A percentile compares a stretch with the other conserved stretches of the same genome.
These are phyloP conservation scores for Debaryomyces sp. DNA, from an alignment of 1,139 yeast genomes.

Conservation along the genomic window DNA sequence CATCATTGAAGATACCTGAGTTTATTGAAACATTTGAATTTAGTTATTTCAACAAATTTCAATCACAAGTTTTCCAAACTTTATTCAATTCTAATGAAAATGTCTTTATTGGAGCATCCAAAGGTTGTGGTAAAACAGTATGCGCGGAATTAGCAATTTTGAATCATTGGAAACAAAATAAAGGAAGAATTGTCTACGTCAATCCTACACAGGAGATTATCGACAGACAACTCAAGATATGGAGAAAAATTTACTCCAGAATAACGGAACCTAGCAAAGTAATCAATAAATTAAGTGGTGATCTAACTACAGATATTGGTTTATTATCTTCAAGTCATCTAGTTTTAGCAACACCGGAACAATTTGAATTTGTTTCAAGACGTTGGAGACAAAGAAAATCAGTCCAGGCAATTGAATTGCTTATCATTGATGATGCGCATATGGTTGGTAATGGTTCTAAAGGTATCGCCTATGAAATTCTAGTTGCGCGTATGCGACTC, in stretches of 20 bases:
- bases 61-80: slow-evolving; percentile 67
- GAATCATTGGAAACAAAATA: slow-evolving; percentile 66
- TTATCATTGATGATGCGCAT: slow-evolving; percentile 81
- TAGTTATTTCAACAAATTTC: slow-evolving; percentile 64
- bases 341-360: slow-evolving; percentile 76
- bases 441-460: slow-evolving; percentile 54
- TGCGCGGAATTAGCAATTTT: slow-evolving; percentile 76
- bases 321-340: slow-evolving; percentile 62
- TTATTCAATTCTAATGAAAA: slow-evolving; percentile 62
- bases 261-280: slow-evolving; percentile 44
- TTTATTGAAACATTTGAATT: slow-evolving; percentile 50
- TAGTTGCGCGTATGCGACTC: slow-evolving; percentile 71
- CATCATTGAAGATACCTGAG: slow-evolving; percentile 50
- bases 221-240: slow-evolving; percentile 45
- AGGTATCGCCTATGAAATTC: slow-evolving; percentile 70
- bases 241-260: slow-evolving; percentile 53
- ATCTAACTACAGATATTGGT: slow-evolving; percentile 55
- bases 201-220: slow-evolving; percentile 61
- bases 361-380: slow-evolving; percentile 71
- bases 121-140: slow-evolving; percentile 75
- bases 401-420: slow-evolving; percentile 65
- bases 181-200: slow-evolving; percentile 64
- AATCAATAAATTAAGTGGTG: slow-evolving; percentile 66
- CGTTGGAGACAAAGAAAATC: slow-evolving; percentile 81
- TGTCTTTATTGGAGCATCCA: slow-evolving; percentile 68